Base-by-base conservation (phyloP, 768 basidiomycete species). In the Boletus patriciae region DNA sequence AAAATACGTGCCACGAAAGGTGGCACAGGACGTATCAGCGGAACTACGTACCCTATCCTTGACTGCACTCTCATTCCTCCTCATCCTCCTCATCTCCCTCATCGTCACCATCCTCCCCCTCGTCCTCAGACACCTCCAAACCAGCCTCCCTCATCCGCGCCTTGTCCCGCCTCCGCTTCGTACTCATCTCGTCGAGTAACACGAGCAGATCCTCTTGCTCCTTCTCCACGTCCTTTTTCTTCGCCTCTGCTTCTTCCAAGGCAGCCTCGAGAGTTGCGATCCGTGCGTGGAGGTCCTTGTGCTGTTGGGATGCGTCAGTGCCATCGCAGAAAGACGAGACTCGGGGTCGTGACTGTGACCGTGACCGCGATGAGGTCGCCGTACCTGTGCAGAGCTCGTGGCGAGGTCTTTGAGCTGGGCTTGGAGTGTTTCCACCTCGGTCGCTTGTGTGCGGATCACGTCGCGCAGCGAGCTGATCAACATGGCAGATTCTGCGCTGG, bases 151-250 rank as follows among this genome's bases (percentile, higher is more conserved):
- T 78, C 77, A 99, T 82, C 62, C 80, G 78, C 46, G 71, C 80
- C 76, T 98, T 98, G 68, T 98, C 97, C 62, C 77, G 78, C 75
- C 82, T 83, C 50, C 95, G 80, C 74, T 99, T 99, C 61, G 77
- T 82, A 44, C 85, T 90, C 59, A 97, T 77, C 74, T 98, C 97
- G 66, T 98, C 97, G 4, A 99, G 77, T 33, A 98, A 74, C 12
- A 99, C 95, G 21, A 99, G 77, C 46, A 98, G 71, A 72, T 99
- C 96, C 69, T 98, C 96, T 64, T 98, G 95, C 70, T 99, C 96
- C 73, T 94, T 95, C 72, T 97, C 94, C 23, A 86, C 83, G 10
- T 97, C 94, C 62, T 83, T 87, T 47, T 83, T 81, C 68, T 87
- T 89, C 53, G 78, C 80, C 62, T 88, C 82, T 10, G 85, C 77